Evolutionary conservation across 108 stramenopile genomes (phyloP).

Genomic region (Epipyxis sp.): DNA sequence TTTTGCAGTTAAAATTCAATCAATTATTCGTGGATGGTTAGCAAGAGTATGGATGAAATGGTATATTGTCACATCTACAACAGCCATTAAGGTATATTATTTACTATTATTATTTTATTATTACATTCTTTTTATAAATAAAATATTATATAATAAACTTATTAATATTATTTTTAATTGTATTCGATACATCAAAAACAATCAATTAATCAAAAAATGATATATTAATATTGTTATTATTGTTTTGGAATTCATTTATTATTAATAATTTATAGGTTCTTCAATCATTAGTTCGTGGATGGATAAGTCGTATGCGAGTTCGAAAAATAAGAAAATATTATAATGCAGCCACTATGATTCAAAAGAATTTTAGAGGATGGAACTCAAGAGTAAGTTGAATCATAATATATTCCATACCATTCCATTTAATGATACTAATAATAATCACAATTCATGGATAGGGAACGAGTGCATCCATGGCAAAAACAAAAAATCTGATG

Average conservation of each 20-base stretch:
- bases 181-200: too few relatives aligned
- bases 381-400: conserved; percentile 10
- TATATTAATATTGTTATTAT: too few relatives aligned
- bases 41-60: background rate
- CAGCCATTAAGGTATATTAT: too few relatives aligned
- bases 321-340: background rate
- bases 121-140: too few relatives aligned
- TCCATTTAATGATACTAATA: too few relatives aligned
- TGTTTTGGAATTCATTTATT: too few relatives aligned
- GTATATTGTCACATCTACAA: background rate
- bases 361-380: conserved; percentile 26
- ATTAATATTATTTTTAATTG: too few relatives aligned
- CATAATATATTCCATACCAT: background rate
- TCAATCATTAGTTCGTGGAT: conserved; percentile 11
- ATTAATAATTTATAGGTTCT: too few relatives aligned
- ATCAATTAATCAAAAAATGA: too few relatives aligned
- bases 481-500: background rate
- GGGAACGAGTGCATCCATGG: conserved; percentile 5
- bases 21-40: background rate
- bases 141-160: too few relatives aligned
- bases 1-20: conserved; percentile 10
- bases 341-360: conserved; percentile 17
- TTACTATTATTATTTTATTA: too few relatives aligned
- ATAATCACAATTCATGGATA: background rate
- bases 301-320: background rate